Conservation (phyloP, 768 basidiomycete species). For the Jaapia argillacea region DNA sequence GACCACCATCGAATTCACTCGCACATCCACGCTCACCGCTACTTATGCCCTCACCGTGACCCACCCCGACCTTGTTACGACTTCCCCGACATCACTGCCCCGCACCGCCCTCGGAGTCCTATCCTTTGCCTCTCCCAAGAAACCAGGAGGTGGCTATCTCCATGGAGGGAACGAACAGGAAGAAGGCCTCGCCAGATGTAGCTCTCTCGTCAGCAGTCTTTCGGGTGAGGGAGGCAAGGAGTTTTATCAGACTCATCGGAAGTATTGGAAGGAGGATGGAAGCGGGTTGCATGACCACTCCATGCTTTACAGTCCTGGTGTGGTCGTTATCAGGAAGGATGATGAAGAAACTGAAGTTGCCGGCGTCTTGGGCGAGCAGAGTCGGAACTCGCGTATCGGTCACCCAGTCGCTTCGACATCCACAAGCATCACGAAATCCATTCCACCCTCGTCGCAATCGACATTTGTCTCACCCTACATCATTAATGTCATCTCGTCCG, state of each 20-base stretch:
- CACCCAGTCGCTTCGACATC: neutral
- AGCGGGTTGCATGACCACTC: constrained; percentile 36
- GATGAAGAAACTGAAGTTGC: constrained; percentile 12
- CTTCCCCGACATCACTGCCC: constrained; percentile 11
- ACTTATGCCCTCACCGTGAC: constrained; percentile 17
- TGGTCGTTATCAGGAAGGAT: constrained; percentile 32
- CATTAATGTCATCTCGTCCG: constrained; percentile 29
- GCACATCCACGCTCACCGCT: constrained; percentile 21
- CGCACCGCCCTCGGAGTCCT: constrained; percentile 26
- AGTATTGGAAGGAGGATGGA: constrained; percentile 23
- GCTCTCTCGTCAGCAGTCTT: constrained; percentile 30
- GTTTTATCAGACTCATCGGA: constrained; percentile 31
- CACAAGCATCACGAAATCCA: neutral
- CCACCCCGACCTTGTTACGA: constrained; percentile 7
- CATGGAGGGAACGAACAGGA: constrained; percentile 38
- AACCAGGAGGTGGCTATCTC: constrained; percentile 33
- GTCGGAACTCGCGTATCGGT: neutral
- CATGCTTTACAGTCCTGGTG: constrained; percentile 35
- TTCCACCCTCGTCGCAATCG: too few species aligned
- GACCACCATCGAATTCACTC: constrained; percentile 19
- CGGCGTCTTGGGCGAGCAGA: constrained; percentile 7
- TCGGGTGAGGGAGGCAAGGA: constrained; percentile 20
- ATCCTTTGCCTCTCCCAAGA: constrained; percentile 33
- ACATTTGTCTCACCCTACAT: constrained; percentile 28
- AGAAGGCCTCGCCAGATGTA: constrained; percentile 29